Evolutionary conservation across 140 eudicot genomes (phyloP), one percentile per base, ranked within the genome.

Genomic region (Erigeron philadelphicus): DNA sequence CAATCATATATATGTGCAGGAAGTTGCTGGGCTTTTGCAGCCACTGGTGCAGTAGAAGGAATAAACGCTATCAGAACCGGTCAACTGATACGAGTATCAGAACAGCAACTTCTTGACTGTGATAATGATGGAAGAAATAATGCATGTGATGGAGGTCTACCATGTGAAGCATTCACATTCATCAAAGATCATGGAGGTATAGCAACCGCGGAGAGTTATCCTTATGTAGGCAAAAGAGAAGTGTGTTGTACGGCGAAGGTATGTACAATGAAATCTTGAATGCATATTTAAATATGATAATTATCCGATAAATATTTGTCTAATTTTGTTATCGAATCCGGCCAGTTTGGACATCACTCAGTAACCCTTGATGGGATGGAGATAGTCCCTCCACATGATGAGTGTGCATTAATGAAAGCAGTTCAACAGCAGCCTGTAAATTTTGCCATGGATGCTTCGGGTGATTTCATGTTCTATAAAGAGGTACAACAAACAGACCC

Each of bases 31-130:
- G 71, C 78, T 0, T 73, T 73, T 73, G 13, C 66, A 5, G 78
- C 78, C 1, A 64, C 64, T 13, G 66, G 43, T 42, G 78, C 78
- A 8, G 55, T 64, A 5, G 78, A 64, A 73, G 71, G 71, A 64
- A 64, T 73, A 64, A 64, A 73, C n/a, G 71, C 78, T 5, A 87
- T 90, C 55, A 82, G 69, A 76, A 90, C 95, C 3, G 77, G 76
- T 9, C 50, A 87, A 35, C 54, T 87, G 16, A 69, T 77, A 49
- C 56, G 84, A 35, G 54, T 90, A 46, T 90, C 95, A 0, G 88
- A 84, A 70, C 95, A 90, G 63, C 90, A 87, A 63, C 85, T 87
- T 45, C 43, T 90, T 0, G 97, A 90, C 25, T 90, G 97, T 71
- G 93, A 49, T 40, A 81, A 75, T 69, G 68, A 15, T 13, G 57